phyloP scores from a whole-genome alignment of 768 basidiomycete species.

The Kwoniella newhampshirensis region DNA sequence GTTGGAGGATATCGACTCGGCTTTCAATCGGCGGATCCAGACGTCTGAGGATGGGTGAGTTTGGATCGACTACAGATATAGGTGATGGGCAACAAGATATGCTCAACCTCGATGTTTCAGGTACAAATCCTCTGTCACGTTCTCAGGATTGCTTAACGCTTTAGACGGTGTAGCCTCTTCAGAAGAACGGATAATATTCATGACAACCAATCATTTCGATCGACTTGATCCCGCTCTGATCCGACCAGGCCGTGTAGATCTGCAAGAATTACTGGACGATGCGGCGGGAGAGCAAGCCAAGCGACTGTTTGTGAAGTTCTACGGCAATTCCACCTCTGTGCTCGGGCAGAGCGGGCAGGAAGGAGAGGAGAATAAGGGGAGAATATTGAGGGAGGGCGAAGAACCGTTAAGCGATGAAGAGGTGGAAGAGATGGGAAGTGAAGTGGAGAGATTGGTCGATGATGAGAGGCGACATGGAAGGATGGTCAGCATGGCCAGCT shows the following conservation, averaged over 20 bases:
- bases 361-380: slow-evolving; percentile 33
- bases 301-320: slow-evolving; percentile 79
- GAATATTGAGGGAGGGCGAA: slow-evolving; percentile 42
- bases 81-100: not conserved
- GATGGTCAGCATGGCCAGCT: slow-evolving; percentile 87
- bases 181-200: slow-evolving; percentile 96
- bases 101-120: too few species aligned
- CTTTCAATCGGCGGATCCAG: slow-evolving; percentile 89
- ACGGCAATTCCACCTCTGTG: slow-evolving; percentile 57
- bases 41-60: slow-evolving; percentile 87
- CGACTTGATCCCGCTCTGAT: slow-evolving; percentile 90
- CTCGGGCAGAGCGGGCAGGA: slow-evolving; percentile 49
- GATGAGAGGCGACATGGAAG: slow-evolving; percentile 60
- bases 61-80: not conserved
- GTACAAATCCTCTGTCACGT: slow-evolving; percentile 92
- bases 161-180: slow-evolving; percentile 96
- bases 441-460: slow-evolving; percentile 62
- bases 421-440: slow-evolving; percentile 58
- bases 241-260: slow-evolving; percentile 90
- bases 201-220: slow-evolving; percentile 96
- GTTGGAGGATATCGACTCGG: slow-evolving; percentile 96
- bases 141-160: slow-evolving; percentile 95
- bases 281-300: slow-evolving; percentile 77
- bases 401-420: slow-evolving; percentile 44
- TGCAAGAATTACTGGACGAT: slow-evolving; percentile 79